Conservation (phyloP, 768 basidiomycete species). For the Tubosaeta sp. region DNA sequence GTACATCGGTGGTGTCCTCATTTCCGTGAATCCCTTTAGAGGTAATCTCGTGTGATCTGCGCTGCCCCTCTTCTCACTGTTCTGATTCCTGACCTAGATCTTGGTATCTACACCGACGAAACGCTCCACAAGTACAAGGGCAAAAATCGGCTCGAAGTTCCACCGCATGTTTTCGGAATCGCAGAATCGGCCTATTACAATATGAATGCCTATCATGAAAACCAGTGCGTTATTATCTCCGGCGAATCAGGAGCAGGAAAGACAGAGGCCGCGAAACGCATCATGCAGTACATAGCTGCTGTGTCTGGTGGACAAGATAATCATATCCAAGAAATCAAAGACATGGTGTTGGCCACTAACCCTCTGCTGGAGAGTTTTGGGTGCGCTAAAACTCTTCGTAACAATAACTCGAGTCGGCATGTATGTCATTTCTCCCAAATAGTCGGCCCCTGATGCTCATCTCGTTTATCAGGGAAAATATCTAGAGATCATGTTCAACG, state of each 20-base stretch:
- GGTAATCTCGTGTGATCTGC: constrained; percentile 42
- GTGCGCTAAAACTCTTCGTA: constrained; percentile 96
- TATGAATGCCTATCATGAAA: constrained; percentile 99
- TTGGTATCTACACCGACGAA: constrained; percentile 96
- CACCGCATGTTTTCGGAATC: constrained; percentile 96
- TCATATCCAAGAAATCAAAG: constrained; percentile 96
- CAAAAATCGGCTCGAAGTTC: constrained; percentile 97
- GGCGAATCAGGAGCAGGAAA: constrained; percentile 99
- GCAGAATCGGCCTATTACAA: constrained; percentile 98
- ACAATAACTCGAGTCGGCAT: constrained; percentile 98
- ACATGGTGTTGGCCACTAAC: constrained; percentile 99
- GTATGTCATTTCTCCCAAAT: constrained; percentile 46
- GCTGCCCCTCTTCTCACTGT: constrained; percentile 4
- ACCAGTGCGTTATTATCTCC: constrained; percentile 99
- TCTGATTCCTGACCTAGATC: constrained; percentile 49
- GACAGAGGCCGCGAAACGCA: constrained; percentile 97
- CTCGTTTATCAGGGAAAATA: constrained; percentile 79
- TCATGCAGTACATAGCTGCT: constrained; percentile 99
- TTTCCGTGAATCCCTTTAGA: constrained; percentile 99
- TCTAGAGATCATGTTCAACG: constrained; percentile 98
- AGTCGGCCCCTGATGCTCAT: constrained; percentile 3
- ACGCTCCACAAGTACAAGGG: constrained; percentile 81
- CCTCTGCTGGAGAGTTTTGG: constrained; percentile 97
- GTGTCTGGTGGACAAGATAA: constrained; percentile 86
- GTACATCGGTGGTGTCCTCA: constrained; percentile 96